Evolutionary conservation across 148 eudicot genomes (phyloP).

Genomic region (Linanthus parryae): DNA sequence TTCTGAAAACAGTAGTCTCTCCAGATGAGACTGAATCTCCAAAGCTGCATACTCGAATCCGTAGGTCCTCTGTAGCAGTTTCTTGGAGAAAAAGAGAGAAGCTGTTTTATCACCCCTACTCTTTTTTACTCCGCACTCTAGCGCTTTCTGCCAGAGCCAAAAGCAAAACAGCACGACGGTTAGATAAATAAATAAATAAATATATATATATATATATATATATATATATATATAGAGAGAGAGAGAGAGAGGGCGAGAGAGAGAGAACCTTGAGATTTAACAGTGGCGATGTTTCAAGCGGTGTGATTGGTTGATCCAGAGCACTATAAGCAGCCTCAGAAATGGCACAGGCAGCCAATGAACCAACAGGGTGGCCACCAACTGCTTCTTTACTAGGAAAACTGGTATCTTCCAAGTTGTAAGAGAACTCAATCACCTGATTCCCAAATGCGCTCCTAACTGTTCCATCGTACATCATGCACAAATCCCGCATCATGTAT

Average conservation of each 20-base stretch:
- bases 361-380: constrained; percentile 83
- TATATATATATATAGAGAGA: constrained; percentile 14
- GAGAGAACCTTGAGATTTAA: constrained; percentile 72
- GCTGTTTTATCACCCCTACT: constrained; percentile 49
- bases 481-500: constrained; percentile 84
- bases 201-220: background rate
- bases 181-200: background rate
- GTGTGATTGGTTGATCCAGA: constrained; percentile 81
- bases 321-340: constrained; percentile 97
- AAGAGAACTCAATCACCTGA: constrained; percentile 72
- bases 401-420: constrained; percentile 19
- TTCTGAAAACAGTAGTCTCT: constrained; percentile 57
- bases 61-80: constrained; percentile 48
- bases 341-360: constrained; percentile 87
- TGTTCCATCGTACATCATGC: constrained; percentile 72
- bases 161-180: background rate
- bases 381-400: constrained; percentile 12
- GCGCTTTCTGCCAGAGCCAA: constrained; percentile 43
- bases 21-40: constrained; percentile 75
- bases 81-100: constrained; percentile 60
- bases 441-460: constrained; percentile 81
- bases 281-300: constrained; percentile 82
- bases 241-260: constrained; percentile 21
- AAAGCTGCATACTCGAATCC: constrained; percentile 90
- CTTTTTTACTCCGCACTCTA: constrained; percentile 81